These are phyloP conservation scores for Hypoxylon rubiginosum DNA, from an alignment of 2,329 filamentous ascomycete species.

Conservation along the genomic window DNA sequence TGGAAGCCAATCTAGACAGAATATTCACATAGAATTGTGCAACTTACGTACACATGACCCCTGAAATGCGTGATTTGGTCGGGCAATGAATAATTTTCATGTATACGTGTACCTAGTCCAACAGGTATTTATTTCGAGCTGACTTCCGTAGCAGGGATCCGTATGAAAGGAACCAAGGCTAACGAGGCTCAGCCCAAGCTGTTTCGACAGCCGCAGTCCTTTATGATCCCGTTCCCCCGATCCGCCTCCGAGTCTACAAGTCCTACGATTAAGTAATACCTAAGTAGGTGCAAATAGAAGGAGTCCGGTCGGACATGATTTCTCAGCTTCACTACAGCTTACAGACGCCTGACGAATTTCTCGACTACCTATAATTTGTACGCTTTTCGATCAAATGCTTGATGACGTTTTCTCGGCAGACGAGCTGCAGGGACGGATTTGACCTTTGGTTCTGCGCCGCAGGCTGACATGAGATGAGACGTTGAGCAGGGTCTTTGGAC, in stretches of 20 bases:
- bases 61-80: constrained; percentile 2
- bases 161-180: constrained; percentile 11
- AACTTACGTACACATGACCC: constrained; percentile 23
- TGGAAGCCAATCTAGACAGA: constrained; percentile 10
- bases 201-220: constrained; percentile 19
- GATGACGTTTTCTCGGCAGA: constrained; percentile 33
- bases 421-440: constrained; percentile 32
- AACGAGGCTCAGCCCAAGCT: constrained; percentile 21
- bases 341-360: background rate
- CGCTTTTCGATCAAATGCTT: constrained; percentile 5
- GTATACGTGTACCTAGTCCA: background rate
- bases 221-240: constrained; percentile 8
- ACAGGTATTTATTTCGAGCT: constrained; percentile 1
- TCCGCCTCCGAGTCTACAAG: background rate
- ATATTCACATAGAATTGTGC: constrained; percentile 14
- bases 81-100: background rate
- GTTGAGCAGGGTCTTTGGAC: background rate
- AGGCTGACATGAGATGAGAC: constrained; percentile 33
- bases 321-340: background rate
- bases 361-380: background rate
- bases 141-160: constrained; percentile 7
- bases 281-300: background rate
- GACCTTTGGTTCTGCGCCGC: constrained; percentile 11
- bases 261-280: background rate
- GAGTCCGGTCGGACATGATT: constrained; percentile 4